Evolutionary conservation across 1,284 basidiomycete genomes (phyloP), one percentile per base, ranked within the genome.

Genomic region (Termitomyces sp.): DNA sequence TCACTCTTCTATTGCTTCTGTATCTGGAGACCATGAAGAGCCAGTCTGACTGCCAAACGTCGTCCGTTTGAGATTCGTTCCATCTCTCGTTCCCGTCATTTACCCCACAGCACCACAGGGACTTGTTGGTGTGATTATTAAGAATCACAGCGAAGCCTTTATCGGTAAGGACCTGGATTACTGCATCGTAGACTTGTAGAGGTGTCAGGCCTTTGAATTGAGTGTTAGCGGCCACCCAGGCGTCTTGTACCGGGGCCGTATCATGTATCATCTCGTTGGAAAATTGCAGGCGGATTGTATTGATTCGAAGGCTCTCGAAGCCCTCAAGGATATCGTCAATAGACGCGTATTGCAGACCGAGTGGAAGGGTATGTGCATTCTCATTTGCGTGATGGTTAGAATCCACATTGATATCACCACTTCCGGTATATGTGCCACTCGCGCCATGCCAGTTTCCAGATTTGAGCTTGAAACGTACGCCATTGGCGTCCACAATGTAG

Each of bases 221-320:
- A 28, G 55, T 47, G 13, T 59, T 59, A 36, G 55, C 58, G 7
- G 44, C 26, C 2, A 60, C 53, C 58, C 53, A 57, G 28, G 42
- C 33, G 34, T 57, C 56, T 39, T 57, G 50, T 31, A 60, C 30
- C 15, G 44, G 41, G 7, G 46, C 48, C 26, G 53, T 53, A 51
- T 59, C 58, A 21, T 55, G 58, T 17, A 60, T 60, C 58, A 60
- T 60, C 47, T 60, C 42, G 49, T 60, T 60, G 42, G 58, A 60
- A 42, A 60, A 60, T n/a, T 53, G 56, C 17, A 60, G 34, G 10
- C 53, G 58, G 21, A 58, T 48, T 6, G 56, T 53, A 40, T 60
- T 58, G 30, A 60, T 58, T 19, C 54, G 44, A 28, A 57, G 53
- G 12, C 41, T 50, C 49, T 60, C 56, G 10, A 58, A 57, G 33